These are phyloP conservation scores for Calycina marina DNA, from an alignment of 2,329 filamentous ascomycete species.

Conservation along the genomic window DNA sequence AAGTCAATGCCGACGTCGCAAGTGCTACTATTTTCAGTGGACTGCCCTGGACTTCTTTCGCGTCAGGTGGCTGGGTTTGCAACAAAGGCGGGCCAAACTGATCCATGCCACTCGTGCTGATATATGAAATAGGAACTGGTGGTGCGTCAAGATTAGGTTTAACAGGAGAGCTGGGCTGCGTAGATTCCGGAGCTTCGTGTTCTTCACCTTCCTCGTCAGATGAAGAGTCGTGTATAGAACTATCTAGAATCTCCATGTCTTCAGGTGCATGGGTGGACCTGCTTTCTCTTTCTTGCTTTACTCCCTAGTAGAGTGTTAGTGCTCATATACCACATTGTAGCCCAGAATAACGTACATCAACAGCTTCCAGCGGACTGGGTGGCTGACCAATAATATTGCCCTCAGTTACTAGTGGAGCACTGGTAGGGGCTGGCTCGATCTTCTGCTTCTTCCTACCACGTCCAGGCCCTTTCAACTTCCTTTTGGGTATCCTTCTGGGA, in stretches of 20 bases:
- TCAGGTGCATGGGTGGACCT: constrained; percentile 11
- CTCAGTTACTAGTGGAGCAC: constrained; percentile 9
- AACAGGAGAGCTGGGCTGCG: too few relatives aligned
- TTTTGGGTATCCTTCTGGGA: constrained; percentile 40
- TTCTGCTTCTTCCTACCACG: constrained; percentile 62
- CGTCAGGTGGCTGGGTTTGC: constrained; percentile 9
- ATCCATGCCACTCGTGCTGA: constrained; percentile 9
- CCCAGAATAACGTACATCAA: constrained; percentile 14
- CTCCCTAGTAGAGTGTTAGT: constrained; percentile 10
- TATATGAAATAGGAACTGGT: constrained; percentile 6
- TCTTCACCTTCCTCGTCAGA: constrained; percentile 27
- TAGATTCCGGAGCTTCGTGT: constrained; percentile 32
- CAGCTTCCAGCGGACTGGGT: too few relatives aligned
- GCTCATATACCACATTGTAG: too few relatives aligned
- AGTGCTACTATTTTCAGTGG: constrained; percentile 19
- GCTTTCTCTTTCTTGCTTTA: constrained; percentile 13
- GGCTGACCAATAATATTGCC: too few relatives aligned
- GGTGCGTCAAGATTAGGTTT: too few relatives aligned
- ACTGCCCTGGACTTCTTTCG: constrained; percentile 16
- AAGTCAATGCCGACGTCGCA: constrained; percentile 16
- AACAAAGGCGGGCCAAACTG: constrained; percentile 4
- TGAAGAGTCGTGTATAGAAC: constrained; percentile 17
- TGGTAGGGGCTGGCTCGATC: constrained; percentile 13
- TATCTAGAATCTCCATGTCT: constrained; percentile 22
- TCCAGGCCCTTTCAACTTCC: constrained; percentile 67